A percentile compares a stretch with the other conserved stretches of the same genome.
phyloP scores from a whole-genome alignment of 208 protist species.

The Trichomonas tenax region DNA sequence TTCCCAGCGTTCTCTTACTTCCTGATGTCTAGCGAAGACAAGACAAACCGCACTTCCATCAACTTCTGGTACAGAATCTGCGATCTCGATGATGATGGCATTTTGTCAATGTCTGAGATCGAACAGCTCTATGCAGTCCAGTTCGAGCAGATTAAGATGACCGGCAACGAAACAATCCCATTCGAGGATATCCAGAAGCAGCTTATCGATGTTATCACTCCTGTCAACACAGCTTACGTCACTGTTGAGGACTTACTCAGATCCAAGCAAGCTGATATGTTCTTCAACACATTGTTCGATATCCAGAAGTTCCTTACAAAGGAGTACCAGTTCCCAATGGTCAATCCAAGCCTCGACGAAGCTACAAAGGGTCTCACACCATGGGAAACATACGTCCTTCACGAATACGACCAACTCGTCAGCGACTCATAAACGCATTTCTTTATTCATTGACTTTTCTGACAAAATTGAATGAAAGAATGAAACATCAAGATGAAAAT shows the following conservation, averaged over 20 bases:
- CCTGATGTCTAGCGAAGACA: not conserved
- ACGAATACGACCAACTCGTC: not conserved
- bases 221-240: not conserved
- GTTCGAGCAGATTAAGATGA: not conserved
- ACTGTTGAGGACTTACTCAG: not conserved
- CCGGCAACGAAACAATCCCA: constrained; percentile 13
- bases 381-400: not conserved
- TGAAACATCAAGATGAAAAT: too few relatives aligned
- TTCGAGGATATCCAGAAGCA: not conserved
- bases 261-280: not conserved
- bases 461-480: too few relatives aligned
- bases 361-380: not conserved
- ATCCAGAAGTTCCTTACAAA: not conserved
- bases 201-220: not conserved
- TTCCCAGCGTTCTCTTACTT: not conserved
- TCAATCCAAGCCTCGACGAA: not conserved
- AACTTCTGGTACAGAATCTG: constrained; percentile 14
- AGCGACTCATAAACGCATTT: not conserved
- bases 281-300: constrained; percentile 6
- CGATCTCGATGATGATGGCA: not conserved
- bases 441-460: too few relatives aligned
- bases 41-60: not conserved
- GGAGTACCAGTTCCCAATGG: not conserved
- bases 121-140: not conserved
- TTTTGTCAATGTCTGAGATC: not conserved